Evolutionary conservation across 2,329 filamentous ascomycete species (phyloP).

Genomic region (Colletotrichum kahawae): DNA sequence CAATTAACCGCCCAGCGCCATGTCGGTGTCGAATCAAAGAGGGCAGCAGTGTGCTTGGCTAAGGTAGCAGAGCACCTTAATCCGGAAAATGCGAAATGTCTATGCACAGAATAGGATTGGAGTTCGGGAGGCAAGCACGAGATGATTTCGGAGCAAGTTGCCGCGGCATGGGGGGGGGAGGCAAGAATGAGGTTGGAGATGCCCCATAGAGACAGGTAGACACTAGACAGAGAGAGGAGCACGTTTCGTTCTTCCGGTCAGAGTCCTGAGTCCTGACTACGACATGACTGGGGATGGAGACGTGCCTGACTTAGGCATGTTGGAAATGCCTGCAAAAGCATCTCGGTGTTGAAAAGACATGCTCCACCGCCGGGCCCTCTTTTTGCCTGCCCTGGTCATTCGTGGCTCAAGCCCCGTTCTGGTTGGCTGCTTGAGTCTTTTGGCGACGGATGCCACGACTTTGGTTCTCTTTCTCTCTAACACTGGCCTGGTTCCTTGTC

Average conservation of each 20-base stretch:
- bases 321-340: neutral
- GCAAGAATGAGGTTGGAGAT: neutral
- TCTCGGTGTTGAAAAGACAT: neutral
- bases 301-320: conserved; percentile 7
- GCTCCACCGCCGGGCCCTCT: neutral
- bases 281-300: neutral
- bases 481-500: conserved; percentile 9
- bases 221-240: neutral
- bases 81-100: neutral
- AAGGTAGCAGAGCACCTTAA: neutral
- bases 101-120: neutral
- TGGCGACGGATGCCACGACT: neutral
- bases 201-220: neutral
- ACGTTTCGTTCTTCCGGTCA: neutral
- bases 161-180: neutral
- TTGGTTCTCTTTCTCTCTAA: neutral
- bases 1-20: conserved; percentile 6
- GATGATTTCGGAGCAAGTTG: neutral
- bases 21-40: neutral
- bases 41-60: neutral
- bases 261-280: conserved; percentile 4
- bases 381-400: conserved; percentile 16
- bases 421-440: conserved; percentile 1
- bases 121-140: neutral
- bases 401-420: neutral